phyloP scores from a whole-genome alignment of 129 eudicot species.

The Ambrosia artemisiifolia region DNA sequence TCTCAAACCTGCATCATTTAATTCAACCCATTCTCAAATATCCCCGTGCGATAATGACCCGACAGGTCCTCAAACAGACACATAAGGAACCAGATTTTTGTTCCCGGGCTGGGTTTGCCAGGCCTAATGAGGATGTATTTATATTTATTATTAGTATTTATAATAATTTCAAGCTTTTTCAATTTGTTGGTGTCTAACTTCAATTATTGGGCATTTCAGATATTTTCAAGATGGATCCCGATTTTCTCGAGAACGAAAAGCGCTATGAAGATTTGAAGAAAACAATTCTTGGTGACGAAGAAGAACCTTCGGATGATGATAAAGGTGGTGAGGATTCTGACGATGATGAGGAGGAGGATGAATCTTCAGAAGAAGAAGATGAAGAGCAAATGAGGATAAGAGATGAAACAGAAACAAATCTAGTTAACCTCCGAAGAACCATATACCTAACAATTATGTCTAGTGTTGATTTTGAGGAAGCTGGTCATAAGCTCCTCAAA shows the following conservation, averaged over 20 bases:
- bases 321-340: slow-evolving; percentile 62
- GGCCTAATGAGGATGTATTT: too few species aligned
- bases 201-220: slow-evolving; percentile 36
- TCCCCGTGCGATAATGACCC: too few species aligned
- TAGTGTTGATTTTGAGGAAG: slow-evolving; percentile 98
- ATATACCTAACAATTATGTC: slow-evolving; percentile 94
- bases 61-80: too few species aligned
- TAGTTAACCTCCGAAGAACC: slow-evolving; percentile 82
- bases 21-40: too few species aligned
- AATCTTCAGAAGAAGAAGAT: slow-evolving; percentile 71
- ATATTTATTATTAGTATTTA: neutral
- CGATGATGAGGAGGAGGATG: slow-evolving; percentile 62
- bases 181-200: neutral
- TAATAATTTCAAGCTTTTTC: neutral
- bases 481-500: slow-evolving; percentile 90
- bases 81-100: too few species aligned
- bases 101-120: too few species aligned
- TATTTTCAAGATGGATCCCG: slow-evolving; percentile 78
- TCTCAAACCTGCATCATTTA: too few species aligned
- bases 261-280: slow-evolving; percentile 83
- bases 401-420: slow-evolving; percentile 90
- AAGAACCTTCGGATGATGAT: slow-evolving; percentile 54
- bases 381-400: slow-evolving; percentile 82
- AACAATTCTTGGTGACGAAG: slow-evolving; percentile 86
- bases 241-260: slow-evolving; percentile 72